Evolutionary conservation across 768 basidiomycete genomes (phyloP).

Genomic region (Cubamyces sp.): DNA sequence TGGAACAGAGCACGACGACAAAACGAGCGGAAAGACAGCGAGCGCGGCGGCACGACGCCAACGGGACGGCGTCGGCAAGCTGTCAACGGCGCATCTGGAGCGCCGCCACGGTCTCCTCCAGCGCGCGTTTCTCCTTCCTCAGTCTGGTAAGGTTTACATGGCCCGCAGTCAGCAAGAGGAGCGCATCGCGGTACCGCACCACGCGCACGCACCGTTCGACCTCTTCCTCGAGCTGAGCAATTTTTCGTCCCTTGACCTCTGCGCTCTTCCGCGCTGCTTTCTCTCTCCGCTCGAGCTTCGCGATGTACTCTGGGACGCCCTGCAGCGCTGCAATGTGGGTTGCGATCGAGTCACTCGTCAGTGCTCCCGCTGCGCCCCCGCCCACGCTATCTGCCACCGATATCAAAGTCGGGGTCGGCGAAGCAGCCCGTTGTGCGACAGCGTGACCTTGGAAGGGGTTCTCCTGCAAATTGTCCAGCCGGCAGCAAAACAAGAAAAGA

Average conservation of each 20-base stretch:
- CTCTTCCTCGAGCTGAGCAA: conserved; percentile 23
- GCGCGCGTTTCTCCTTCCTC: conserved; percentile 19
- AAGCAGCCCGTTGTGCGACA: conserved; percentile 1
- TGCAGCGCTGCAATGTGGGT: conserved; percentile 26
- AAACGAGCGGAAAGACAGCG: neutral
- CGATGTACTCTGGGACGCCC: conserved; percentile 36
- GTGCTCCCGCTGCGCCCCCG: conserved; percentile 14
- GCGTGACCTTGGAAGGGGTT: conserved; percentile 24
- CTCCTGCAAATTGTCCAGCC: conserved; percentile 17
- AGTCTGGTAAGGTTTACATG: conserved; percentile 7
- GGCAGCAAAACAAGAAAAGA: conserved; percentile 15
- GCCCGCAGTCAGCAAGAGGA: conserved; percentile 12
- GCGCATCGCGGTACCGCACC: conserved; percentile 15
- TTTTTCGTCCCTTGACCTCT: conserved; percentile 23
- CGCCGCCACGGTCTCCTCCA: conserved; percentile 25
- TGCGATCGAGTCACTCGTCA: conserved; percentile 34
- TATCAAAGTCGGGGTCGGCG: conserved; percentile 4
- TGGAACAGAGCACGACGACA: conserved; percentile 1
- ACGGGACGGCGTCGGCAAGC: neutral
- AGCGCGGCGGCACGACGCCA: neutral
- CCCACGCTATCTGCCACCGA: conserved; percentile 12
- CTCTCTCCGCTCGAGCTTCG: conserved; percentile 44
- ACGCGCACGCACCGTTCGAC: conserved; percentile 23
- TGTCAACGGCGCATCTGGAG: conserved; percentile 17
- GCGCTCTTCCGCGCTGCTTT: conserved; percentile 41